Percentiles rank a stretch among this genome's conserved stretches.
These are phyloP conservation scores for Aspergillus hiratsukae DNA, from an alignment of 2,329 filamentous ascomycete species.

Conservation along the genomic window DNA sequence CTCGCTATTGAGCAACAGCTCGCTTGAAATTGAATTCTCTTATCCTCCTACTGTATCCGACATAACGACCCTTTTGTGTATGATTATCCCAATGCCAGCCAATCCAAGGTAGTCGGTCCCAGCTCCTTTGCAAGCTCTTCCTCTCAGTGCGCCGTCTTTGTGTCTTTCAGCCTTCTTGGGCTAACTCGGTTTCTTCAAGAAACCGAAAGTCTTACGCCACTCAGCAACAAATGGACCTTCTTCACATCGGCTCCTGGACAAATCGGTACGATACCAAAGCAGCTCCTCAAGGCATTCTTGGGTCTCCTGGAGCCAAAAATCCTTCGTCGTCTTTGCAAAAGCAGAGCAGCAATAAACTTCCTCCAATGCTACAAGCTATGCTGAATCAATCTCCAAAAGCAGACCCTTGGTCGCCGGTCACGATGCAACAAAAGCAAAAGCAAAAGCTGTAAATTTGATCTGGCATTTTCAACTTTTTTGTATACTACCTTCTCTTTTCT, in stretches of 20 bases:
- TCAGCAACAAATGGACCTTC: not conserved
- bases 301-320: not conserved
- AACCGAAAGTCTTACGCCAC: not conserved
- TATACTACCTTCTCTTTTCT: not conserved
- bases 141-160: not conserved
- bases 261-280: not conserved
- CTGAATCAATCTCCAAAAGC: not conserved
- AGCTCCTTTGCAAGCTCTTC: not conserved
- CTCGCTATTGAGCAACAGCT: not conserved
- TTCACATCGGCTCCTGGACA: not conserved
- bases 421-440: not conserved
- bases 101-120: not conserved
- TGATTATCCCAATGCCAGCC: not conserved
- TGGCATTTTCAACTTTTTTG: not conserved
- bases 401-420: not conserved
- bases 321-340: not conserved
- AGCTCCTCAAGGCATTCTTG: not conserved
- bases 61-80: not conserved
- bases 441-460: not conserved
- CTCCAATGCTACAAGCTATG: not conserved
- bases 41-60: not conserved
- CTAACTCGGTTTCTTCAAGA: not conserved
- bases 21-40: not conserved
- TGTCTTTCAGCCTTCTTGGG: not conserved
- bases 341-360: not conserved